A percentile compares a stretch with the other conserved stretches of the same genome.
phyloP scores from a whole-genome alignment of 371 early-diverging fungal species.

The Chytridiales sp. region DNA sequence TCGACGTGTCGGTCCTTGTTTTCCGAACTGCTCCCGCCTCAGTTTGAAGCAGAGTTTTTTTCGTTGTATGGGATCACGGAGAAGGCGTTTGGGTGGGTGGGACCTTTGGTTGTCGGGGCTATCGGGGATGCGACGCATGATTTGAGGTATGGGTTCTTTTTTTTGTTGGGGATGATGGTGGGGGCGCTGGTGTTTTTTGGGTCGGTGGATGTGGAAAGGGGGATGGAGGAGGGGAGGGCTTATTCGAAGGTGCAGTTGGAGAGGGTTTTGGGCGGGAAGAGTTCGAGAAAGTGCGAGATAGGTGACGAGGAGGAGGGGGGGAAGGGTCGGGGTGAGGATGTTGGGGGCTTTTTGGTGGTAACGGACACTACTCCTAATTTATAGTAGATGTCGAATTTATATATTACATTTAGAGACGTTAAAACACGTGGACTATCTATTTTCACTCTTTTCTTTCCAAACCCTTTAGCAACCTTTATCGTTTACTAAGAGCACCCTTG shows the following conservation, averaged over 20 bases:
- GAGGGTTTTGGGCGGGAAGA: too few species aligned
- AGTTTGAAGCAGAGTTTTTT: conserved; percentile 34
- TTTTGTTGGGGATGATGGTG: conserved; percentile 48
- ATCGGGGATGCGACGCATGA: conserved; percentile 47
- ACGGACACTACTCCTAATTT: too few species aligned
- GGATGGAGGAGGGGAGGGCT: conserved; percentile 47
- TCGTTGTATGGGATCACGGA: conserved; percentile 53
- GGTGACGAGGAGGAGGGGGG: too few species aligned
- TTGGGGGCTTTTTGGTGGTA: too few species aligned
- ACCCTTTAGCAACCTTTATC: too few species aligned
- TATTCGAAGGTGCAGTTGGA: conserved; percentile 29
- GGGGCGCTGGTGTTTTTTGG: conserved; percentile 43
- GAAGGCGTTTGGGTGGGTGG: conserved; percentile 64
- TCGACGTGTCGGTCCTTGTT: conserved; percentile 7
- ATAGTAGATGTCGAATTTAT: too few species aligned
- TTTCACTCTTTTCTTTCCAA: too few species aligned
- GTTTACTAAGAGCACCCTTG: too few species aligned
- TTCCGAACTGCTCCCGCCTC: conserved; percentile 6
- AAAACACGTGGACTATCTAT: too few species aligned
- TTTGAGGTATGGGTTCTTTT: conserved; percentile 25
- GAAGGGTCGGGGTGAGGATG: too few species aligned
- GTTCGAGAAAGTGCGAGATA: too few species aligned
- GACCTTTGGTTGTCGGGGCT: conserved; percentile 59
- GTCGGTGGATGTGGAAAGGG: conserved; percentile 51
- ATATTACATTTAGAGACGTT: too few species aligned